phyloP scores from a whole-genome alignment of 371 early-diverging fungal genomes.

The Batkoa obscura region DNA sequence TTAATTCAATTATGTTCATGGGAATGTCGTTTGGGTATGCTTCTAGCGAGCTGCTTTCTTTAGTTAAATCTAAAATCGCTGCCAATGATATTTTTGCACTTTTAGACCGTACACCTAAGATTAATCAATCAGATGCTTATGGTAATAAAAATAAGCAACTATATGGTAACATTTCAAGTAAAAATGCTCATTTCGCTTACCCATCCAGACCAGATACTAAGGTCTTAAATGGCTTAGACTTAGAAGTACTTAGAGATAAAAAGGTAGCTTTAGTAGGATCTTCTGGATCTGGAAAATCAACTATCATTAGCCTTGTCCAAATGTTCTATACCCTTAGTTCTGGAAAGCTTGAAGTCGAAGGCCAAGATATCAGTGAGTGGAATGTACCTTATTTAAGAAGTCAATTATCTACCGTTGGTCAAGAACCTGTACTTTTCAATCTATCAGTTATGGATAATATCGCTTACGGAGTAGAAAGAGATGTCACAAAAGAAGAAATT shows the following conservation, averaged over 20 bases:
- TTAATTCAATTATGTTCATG: slow-evolving; percentile 43
- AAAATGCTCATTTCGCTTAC: slow-evolving; percentile 44
- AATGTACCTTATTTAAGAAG: slow-evolving; percentile 30
- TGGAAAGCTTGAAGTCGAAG: slow-evolving; percentile 3
- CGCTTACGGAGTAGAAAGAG: slow-evolving; percentile 22
- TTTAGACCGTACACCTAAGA: slow-evolving; percentile 25
- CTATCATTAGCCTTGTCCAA: slow-evolving; percentile 33
- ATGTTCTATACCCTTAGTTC: slow-evolving; percentile 4
- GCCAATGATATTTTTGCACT: slow-evolving; percentile 46
- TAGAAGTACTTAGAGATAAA: slow-evolving; percentile 11
- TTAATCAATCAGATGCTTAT: slow-evolving; percentile 31
- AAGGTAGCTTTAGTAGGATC: slow-evolving; percentile 46
- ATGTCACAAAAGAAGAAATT: slow-evolving; percentile 19
- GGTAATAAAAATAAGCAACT: slow-evolving; percentile 27
- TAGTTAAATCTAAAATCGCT: slow-evolving; percentile 34
- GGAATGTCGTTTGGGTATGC: slow-evolving; percentile 29
- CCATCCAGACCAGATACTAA: slow-evolving; percentile 38
- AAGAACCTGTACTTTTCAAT: slow-evolving; percentile 66
- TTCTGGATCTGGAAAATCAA: slow-evolving; percentile 43
- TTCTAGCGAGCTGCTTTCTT: slow-evolving; percentile 25
- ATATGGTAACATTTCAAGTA: slow-evolving; percentile 44
- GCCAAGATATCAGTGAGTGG: slow-evolving; percentile 12
- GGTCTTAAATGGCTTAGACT: slow-evolving; percentile 36
- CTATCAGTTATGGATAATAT: slow-evolving; percentile 60
- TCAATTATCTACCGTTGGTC: slow-evolving; percentile 50